Evolutionary conservation across 257 asterid genomes (phyloP).

Genomic region (Solanum appendiculatum): DNA sequence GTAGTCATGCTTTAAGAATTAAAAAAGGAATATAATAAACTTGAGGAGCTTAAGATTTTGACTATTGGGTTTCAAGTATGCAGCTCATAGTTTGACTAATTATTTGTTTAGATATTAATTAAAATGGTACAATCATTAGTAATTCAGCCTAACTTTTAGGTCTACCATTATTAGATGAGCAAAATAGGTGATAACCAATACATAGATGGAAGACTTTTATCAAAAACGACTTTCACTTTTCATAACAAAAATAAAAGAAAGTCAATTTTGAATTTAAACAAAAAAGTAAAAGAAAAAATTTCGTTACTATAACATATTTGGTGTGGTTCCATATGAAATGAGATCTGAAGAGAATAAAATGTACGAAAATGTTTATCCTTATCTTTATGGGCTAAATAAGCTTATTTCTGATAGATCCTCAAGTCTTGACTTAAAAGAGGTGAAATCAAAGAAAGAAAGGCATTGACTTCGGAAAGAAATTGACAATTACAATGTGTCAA

Average conservation of each 20-base stretch:
- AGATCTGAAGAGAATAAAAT: background rate
- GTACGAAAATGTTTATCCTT: background rate
- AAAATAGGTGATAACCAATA: background rate
- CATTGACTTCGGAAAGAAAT: background rate
- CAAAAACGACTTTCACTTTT: background rate
- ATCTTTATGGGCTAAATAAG: fast-evolving
- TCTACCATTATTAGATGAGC: background rate
- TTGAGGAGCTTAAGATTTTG: background rate
- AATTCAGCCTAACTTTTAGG: background rate
- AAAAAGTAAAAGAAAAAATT: background rate
- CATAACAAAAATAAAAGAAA: background rate
- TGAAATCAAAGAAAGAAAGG: background rate
- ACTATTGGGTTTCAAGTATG: background rate
- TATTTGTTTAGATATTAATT: background rate
- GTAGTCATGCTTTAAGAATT: background rate
- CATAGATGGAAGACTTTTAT: background rate
- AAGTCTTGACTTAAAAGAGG: fast-evolving
- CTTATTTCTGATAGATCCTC: background rate
- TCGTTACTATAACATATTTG: background rate
- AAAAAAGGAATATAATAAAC: background rate
- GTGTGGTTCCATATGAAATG: background rate
- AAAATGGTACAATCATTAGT: background rate
- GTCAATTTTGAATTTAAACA: background rate
- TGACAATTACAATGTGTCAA: background rate
- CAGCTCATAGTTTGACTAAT: background rate